These are phyloP conservation scores for Stenocarpella maydis DNA, from an alignment of 2,329 filamentous ascomycete genomes.

Conservation along the genomic window DNA sequence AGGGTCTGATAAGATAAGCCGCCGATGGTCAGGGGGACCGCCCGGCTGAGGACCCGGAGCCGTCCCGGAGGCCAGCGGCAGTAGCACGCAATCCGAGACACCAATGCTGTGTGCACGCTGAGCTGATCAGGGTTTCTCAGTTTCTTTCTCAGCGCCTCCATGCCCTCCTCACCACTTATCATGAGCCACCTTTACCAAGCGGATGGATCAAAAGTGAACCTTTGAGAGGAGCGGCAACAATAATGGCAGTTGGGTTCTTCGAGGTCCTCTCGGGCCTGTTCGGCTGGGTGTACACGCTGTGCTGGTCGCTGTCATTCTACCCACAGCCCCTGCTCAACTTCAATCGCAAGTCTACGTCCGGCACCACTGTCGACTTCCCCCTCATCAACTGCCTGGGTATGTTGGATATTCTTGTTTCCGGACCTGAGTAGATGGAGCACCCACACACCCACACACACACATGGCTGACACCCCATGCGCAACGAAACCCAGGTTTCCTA, in stretches of 20 bases:
- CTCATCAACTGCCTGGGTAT: slow-evolving; percentile 72
- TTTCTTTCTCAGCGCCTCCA: not conserved
- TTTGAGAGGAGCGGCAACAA: slow-evolving; percentile 17
- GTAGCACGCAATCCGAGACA: slow-evolving; percentile 22
- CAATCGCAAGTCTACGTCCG: slow-evolving; percentile 77
- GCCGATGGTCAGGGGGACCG: slow-evolving; percentile 1
- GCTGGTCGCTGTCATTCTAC: slow-evolving; percentile 92
- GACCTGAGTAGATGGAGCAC: too few species aligned
- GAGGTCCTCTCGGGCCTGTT: slow-evolving; percentile 63
- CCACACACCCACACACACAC: not conserved
- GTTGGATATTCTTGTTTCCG: not conserved
- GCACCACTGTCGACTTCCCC: slow-evolving; percentile 89
- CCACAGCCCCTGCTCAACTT: slow-evolving; percentile 87
- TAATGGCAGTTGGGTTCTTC: slow-evolving; percentile 49
- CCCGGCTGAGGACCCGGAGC: not conserved
- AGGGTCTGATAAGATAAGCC: slow-evolving; percentile 19
- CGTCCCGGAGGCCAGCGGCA: not conserved
- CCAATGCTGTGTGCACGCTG: not conserved
- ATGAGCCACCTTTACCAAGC: not conserved
- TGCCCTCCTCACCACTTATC: not conserved
- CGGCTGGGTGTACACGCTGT: slow-evolving; percentile 78
- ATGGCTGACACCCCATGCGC: slow-evolving; percentile 19
- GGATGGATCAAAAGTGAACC: not conserved
- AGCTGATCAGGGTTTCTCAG: too few species aligned
- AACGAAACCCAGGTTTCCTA: slow-evolving; percentile 64